These are phyloP conservation scores for Leptographium lundbergii DNA, from an alignment of 2,329 filamentous ascomycete genomes.

Conservation along the genomic window DNA sequence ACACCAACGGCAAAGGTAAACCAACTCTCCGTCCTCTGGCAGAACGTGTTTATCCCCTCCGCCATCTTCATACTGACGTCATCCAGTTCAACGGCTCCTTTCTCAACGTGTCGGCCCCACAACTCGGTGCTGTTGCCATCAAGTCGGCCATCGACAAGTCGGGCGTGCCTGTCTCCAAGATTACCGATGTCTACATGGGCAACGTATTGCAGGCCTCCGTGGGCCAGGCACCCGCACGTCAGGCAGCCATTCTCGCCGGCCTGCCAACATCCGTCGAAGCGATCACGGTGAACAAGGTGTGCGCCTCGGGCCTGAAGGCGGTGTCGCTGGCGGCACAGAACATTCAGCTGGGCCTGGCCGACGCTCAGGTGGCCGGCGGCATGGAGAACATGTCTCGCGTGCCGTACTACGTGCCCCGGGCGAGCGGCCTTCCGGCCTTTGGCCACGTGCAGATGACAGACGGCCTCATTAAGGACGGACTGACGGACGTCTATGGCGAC, in stretches of 20 bases:
- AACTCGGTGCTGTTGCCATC: constrained; percentile 82
- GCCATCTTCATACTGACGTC: not conserved
- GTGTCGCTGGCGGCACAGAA: constrained; percentile 85
- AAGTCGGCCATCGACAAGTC: constrained; percentile 83
- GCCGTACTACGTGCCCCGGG: constrained; percentile 77
- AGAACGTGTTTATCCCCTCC: too few species aligned
- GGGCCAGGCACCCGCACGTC: constrained; percentile 83
- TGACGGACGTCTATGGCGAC: constrained; percentile 94
- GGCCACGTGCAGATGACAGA: constrained; percentile 83
- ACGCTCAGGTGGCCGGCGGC: constrained; percentile 83
- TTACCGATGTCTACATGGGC: constrained; percentile 94
- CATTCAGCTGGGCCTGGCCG: constrained; percentile 80
- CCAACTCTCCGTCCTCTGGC: not conserved
- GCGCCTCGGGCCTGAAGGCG: constrained; percentile 87
- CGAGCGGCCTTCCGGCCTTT: constrained; percentile 72
- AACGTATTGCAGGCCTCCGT: constrained; percentile 77
- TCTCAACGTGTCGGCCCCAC: constrained; percentile 68
- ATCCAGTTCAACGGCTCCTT: constrained; percentile 86
- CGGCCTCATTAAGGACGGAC: constrained; percentile 82
- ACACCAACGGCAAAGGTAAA: constrained; percentile 80
- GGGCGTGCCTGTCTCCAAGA: constrained; percentile 63
- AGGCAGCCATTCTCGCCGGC: constrained; percentile 81
- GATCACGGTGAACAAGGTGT: constrained; percentile 95
- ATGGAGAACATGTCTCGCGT: constrained; percentile 98
- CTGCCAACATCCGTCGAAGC: constrained; percentile 73